Evolutionary conservation across 257 asterid species (phyloP), one percentile per base, ranked within the genome.

Genomic region (Jacaranda mimosifolia): DNA sequence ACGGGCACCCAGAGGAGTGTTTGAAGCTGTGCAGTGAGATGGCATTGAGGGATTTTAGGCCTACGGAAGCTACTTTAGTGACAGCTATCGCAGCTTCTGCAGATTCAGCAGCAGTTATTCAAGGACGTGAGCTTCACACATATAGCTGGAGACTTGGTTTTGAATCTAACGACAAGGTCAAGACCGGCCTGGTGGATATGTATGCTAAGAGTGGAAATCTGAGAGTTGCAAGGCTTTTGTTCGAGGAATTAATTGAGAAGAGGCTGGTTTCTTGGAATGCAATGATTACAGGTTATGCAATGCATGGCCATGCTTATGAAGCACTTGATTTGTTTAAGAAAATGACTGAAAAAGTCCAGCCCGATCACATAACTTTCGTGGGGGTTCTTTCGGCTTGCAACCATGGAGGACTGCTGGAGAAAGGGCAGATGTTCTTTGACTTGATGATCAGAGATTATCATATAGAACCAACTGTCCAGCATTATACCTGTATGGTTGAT

Each of bases 221-320:
- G 63, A 75, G 68, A 53, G 68, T 82, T 52, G 90, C 91, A 1
- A 75, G 91, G 80, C 74, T 68, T 19, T 73, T 90, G 78, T 90
- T 90, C 9, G 90, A 86, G 59, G 81, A 66, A 40, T 82, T 88
- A 51, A 48, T 13, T 26, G 87, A 79, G 65, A 88, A 84, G 76
- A 83, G 85, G 81, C 85, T 85, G 45, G 95, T 85, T 77, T 86
- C 95, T 64, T 90, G 95, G 92, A 90, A 90, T 70, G 82, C 92
- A 59, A 90, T 90, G 85, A 86, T 90, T 39, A 79, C 89, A 0
- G 91, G 93, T 59, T 88, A 84, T 80, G 93, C 89, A 6, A 88
- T 87, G 90, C 96, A 88, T 32, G 90, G 92, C 40, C 85, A 83
- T 79, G 90, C 91, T 76, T 43, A 53, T 69, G 87, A 86, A 82